These are phyloP conservation scores for Penicillium daleae DNA, from an alignment of 495 filamentous ascomycete species.

Conservation along the genomic window DNA sequence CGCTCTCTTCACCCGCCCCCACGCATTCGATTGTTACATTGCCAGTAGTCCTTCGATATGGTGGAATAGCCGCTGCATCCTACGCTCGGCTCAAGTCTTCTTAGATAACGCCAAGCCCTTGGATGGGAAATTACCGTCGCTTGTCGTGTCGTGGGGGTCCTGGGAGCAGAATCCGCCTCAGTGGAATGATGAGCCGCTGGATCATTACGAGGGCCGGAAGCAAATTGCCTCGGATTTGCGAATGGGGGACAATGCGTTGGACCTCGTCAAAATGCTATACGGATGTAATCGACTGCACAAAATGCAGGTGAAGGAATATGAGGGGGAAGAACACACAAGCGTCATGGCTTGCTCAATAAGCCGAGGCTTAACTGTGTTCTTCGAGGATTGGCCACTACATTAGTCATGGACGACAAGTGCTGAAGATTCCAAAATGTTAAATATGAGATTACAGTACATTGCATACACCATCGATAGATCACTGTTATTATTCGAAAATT, in stretches of 20 bases:
- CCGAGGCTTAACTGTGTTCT: conserved; percentile 28
- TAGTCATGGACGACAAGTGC: background rate
- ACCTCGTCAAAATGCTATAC: conserved; percentile 13
- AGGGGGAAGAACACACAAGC: conserved; percentile 32
- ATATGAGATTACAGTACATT: background rate
- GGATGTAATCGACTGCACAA: conserved; percentile 34
- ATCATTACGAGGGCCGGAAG: conserved; percentile 48
- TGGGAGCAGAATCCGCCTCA: conserved; percentile 48
- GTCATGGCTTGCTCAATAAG: conserved; percentile 30
- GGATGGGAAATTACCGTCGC: conserved; percentile 10
- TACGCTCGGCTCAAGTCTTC: conserved; percentile 23
- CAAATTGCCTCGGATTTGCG: conserved; percentile 47
- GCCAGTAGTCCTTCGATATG: conserved; percentile 34
- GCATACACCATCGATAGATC: background rate
- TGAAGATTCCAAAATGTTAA: background rate
- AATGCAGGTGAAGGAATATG: conserved; percentile 39
- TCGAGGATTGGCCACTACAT: conserved; percentile 29
- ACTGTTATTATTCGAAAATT: background rate
- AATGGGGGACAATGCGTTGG: conserved; percentile 45
- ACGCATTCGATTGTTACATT: conserved; percentile 30
- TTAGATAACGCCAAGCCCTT: conserved; percentile 6
- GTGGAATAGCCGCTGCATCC: conserved; percentile 28
- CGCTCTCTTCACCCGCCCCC: conserved; percentile 30
- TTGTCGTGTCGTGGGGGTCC: conserved; percentile 26
- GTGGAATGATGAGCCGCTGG: conserved; percentile 28